Evolutionary conservation across 192 early-diverging fungal genomes (phyloP).

Genomic region (Funneliformis mosseae): DNA sequence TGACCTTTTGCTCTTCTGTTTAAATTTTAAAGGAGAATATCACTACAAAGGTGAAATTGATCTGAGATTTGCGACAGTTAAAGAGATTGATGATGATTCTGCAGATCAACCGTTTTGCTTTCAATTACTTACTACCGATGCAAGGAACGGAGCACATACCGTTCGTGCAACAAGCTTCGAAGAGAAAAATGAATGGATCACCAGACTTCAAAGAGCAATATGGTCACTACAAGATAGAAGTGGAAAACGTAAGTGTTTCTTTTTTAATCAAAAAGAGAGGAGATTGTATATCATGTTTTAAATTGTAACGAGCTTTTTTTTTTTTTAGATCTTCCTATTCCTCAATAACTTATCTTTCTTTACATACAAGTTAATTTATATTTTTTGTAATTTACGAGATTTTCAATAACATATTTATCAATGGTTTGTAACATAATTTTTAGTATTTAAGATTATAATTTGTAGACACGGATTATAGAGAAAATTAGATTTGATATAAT

Average conservation of each 20-base stretch:
- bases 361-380: background rate
- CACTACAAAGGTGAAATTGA: slow-evolving; percentile 21
- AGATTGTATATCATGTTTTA: background rate
- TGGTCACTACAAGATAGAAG: slow-evolving; percentile 9
- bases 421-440: background rate
- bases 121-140: slow-evolving; percentile 6
- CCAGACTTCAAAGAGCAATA: slow-evolving; percentile 16
- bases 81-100: slow-evolving; percentile 3
- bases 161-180: slow-evolving; percentile 8
- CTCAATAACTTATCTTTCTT: too few relatives aligned
- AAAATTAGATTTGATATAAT: background rate
- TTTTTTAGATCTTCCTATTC: background rate
- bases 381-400: background rate
- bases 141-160: background rate
- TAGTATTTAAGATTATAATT: background rate
- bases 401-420: background rate
- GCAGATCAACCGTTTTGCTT: slow-evolving; percentile 24
- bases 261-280: background rate
- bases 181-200: slow-evolving; percentile 27
- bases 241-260: background rate
- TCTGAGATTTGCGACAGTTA: slow-evolving; percentile 2
- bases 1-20: slow-evolving; percentile 22
- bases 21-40: slow-evolving; percentile 16
- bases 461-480: too few relatives aligned
- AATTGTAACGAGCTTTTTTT: background rate